Evolutionary conservation across 306 rosid species (phyloP), one percentile per base, ranked within the genome.

Genomic region (Elaeagnus macrophylla): DNA sequence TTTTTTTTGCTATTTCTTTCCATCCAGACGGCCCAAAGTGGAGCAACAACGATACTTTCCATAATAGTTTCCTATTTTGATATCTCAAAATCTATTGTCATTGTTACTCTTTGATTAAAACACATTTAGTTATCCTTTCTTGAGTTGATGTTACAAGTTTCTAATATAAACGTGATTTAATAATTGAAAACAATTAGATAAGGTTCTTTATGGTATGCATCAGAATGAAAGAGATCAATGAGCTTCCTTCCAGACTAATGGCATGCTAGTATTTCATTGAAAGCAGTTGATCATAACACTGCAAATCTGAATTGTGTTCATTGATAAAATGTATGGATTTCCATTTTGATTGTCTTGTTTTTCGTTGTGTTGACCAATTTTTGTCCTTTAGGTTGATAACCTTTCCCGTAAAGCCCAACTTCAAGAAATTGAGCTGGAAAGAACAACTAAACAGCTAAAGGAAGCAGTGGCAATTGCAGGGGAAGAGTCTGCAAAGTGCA

Each of bases 401-500:
- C 87, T 86, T 66, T 74, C 93, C 61, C 86, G 83, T 59, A 88
- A 91, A 67, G 80, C 89, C 46, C 95, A 84, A 72, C 85, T 78
- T 68, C 96, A 91, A 79, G 96, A 86, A 68, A 42, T 80, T 57
- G 97, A 91, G 74, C 73, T 91, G 75, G 97, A 91, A 78, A 80
- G 93, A 77, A 82, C 85, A 60, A 76, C 89, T 59, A 91, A 86
- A 70, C 96, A 86, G 75, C 82, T 91, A 53, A 91, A 91, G 72
- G 97, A 91, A 72, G 97, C 95, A 64, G 74, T 76, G 72, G 82
- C 89, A 67, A 78, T 84, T 71, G 95, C 95, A 14, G 91, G 77
- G 62, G 97, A 83, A 56, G 97, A 86, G 83, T 73, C 94, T 74
- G 78, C 83, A 62, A 86, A 75, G 75, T 84, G 96, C 76, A 91